Conservation (phyloP, 2,329 filamentous ascomycete species). For the Moelleriella libera region DNA sequence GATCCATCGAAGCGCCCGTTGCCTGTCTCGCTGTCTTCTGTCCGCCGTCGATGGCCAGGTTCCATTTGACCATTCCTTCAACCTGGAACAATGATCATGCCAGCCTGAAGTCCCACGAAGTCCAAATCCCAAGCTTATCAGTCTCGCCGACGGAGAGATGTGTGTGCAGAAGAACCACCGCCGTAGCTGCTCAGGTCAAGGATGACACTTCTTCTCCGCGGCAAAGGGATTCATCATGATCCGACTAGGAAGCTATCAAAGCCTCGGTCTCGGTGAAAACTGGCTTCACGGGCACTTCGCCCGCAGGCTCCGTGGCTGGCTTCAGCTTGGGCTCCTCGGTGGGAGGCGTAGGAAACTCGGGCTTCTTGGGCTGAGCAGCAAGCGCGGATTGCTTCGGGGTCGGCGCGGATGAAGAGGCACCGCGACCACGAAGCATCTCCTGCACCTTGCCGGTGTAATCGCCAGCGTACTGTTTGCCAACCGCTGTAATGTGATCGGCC, state of each 20-base stretch:
- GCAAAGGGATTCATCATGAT: slow-evolving; percentile 11
- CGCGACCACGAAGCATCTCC: slow-evolving; percentile 40
- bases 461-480: slow-evolving; percentile 54
- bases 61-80: too few species aligned
- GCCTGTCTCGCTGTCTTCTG: too few species aligned
- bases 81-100: too few species aligned
- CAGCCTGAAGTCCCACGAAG: too few species aligned
- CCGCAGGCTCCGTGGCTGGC: slow-evolving; percentile 8
- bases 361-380: slow-evolving; percentile 10
- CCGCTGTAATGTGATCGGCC: slow-evolving; percentile 44
- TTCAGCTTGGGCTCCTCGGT: slow-evolving; percentile 17
- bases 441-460: slow-evolving; percentile 57
- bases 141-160: too few species aligned
- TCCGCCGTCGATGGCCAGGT: too few species aligned
- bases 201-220: slow-evolving; percentile 9
- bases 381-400: slow-evolving; percentile 17
- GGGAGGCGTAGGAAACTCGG: slow-evolving; percentile 22
- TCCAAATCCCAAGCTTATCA: too few species aligned
- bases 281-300: slow-evolving; percentile 12
- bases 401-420: slow-evolving; percentile 24
- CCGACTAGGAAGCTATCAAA: slow-evolving; percentile 15
- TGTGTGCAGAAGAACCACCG: too few species aligned
- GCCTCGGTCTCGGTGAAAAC: slow-evolving; percentile 14
- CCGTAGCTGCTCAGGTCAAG: too few species aligned
- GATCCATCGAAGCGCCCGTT: too few species aligned